phyloP scores from a whole-genome alignment of 495 filamentous ascomycete genomes.

The Achaetomiella virescens region DNA sequence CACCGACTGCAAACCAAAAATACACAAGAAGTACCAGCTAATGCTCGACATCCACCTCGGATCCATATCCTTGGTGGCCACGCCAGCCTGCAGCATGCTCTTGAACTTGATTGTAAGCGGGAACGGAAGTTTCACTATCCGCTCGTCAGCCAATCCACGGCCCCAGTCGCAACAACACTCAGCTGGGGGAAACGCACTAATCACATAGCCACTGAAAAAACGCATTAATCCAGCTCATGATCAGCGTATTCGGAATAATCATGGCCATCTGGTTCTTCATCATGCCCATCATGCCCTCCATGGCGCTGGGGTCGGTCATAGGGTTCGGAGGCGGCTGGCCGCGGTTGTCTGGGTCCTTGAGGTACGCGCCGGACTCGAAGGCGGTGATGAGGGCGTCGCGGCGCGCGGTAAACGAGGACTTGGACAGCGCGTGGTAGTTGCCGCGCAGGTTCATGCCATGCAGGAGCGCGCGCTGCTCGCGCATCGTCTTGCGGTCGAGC shows the following conservation, averaged over 20 bases:
- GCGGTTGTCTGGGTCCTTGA: conserved; percentile 80
- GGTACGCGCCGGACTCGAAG: conserved; percentile 76
- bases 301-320: conserved; percentile 92
- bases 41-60: conserved; percentile 96
- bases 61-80: conserved; percentile 91
- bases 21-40: conserved; percentile 96
- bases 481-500: conserved; percentile 64
- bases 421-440: conserved; percentile 68
- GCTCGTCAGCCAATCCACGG: conserved; percentile 6
- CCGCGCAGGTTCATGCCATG: conserved; percentile 79
- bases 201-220: conserved; percentile 98
- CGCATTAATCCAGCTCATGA: conserved; percentile 99
- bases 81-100: conserved; percentile 95
- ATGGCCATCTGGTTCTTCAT: conserved; percentile 99
- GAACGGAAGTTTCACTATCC: conserved; percentile 87
- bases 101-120: conserved; percentile 97
- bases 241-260: conserved; percentile 97
- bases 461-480: conserved; percentile 81
- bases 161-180: too few relatives aligned
- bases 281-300: conserved; percentile 99
- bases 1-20: conserved; percentile 94
- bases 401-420: conserved; percentile 66
- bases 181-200: conserved; percentile 60
- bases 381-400: conserved; percentile 72
- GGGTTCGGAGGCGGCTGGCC: conserved; percentile 89